These are phyloP conservation scores for Candida caryicola DNA, from an alignment of 805 yeast species.

Conservation along the genomic window DNA sequence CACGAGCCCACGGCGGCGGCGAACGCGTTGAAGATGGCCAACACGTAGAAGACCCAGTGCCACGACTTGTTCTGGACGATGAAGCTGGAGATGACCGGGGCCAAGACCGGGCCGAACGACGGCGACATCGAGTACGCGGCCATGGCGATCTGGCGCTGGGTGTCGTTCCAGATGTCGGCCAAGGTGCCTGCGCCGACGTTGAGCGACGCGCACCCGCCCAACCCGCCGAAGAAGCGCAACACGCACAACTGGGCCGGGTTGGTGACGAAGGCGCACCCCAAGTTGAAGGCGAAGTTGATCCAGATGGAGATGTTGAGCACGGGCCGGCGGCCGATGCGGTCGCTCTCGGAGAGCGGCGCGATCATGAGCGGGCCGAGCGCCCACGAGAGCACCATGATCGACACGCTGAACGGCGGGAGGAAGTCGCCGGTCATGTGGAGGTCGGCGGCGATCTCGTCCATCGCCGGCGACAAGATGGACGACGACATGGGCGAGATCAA, in stretches of 20 bases:
- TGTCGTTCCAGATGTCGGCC: slow-evolving; percentile 35
- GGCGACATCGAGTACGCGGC: slow-evolving; percentile 39
- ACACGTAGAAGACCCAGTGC: slow-evolving; percentile 38
- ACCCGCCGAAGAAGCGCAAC: slow-evolving; percentile 34
- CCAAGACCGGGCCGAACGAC: slow-evolving; percentile 36
- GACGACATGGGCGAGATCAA: slow-evolving; percentile 42
- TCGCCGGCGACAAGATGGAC: slow-evolving; percentile 39
- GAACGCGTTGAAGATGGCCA: slow-evolving; percentile 33
- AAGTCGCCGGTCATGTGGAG: slow-evolving; percentile 25
- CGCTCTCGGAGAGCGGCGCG: slow-evolving; percentile 39
- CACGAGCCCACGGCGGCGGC: slow-evolving; percentile 31
- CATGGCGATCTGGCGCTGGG: slow-evolving; percentile 30
- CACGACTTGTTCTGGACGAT: slow-evolving; percentile 30
- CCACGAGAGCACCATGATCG: slow-evolving; percentile 39
- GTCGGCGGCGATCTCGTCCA: slow-evolving; percentile 25
- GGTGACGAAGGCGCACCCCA: slow-evolving; percentile 36
- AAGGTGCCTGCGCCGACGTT: slow-evolving; percentile 40
- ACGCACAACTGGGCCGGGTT: slow-evolving; percentile 32
- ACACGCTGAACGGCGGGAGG: slow-evolving; percentile 30
- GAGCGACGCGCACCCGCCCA: slow-evolving; percentile 38
- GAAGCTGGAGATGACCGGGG: slow-evolving; percentile 37
- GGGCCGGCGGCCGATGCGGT: slow-evolving; percentile 33
- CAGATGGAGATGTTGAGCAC: slow-evolving; percentile 34
- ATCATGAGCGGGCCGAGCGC: slow-evolving; percentile 39
- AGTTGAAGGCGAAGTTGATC: slow-evolving; percentile 32